phyloP scores from a whole-genome alignment of 169 alveolate genomes.

The Cyclospora cayetanensis region DNA sequence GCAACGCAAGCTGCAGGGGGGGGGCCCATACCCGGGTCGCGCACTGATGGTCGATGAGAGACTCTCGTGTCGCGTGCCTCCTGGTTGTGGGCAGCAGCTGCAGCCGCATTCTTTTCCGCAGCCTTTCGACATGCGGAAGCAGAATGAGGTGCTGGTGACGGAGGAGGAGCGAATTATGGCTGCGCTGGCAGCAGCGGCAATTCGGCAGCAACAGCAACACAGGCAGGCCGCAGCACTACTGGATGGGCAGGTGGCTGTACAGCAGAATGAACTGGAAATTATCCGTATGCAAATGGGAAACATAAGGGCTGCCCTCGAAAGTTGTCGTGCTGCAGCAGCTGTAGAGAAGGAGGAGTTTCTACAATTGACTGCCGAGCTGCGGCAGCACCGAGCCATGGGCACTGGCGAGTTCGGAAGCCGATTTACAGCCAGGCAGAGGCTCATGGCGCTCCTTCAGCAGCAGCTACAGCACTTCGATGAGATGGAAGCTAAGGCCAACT shows the following conservation, averaged over 20 bases:
- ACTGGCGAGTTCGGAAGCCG: not conserved
- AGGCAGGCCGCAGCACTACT: constrained; percentile 45
- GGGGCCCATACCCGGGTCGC: not conserved
- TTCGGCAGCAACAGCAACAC: constrained; percentile 45
- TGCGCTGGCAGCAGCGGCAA: constrained; percentile 1
- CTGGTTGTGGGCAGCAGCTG: constrained; percentile 13
- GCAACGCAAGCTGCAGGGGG: not conserved
- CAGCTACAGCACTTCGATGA: constrained; percentile 29
- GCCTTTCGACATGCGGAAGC: not conserved
- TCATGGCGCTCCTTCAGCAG: constrained; percentile 47
- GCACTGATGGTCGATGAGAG: not conserved
- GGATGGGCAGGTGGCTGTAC: constrained; percentile 42
- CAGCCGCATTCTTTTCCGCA: constrained; percentile 12
- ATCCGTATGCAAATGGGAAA: constrained; percentile 17
- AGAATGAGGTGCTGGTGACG: not conserved
- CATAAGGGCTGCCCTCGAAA: not conserved
- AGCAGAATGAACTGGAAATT: constrained; percentile 28
- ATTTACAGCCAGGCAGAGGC: constrained; percentile 16
- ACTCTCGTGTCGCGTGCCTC: not conserved
- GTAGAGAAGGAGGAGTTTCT: constrained; percentile 23
- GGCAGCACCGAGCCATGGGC: not conserved
- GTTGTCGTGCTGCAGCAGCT: constrained; percentile 26
- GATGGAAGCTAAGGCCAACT: not conserved
- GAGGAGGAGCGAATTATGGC: constrained; percentile 21
- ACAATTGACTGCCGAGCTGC: constrained; percentile 29